A percentile compares a stretch with the other conserved stretches of the same genome.
Conservation (phyloP, 2,329 filamentous ascomycete species). For the Trichoderma arundinaceum region DNA sequence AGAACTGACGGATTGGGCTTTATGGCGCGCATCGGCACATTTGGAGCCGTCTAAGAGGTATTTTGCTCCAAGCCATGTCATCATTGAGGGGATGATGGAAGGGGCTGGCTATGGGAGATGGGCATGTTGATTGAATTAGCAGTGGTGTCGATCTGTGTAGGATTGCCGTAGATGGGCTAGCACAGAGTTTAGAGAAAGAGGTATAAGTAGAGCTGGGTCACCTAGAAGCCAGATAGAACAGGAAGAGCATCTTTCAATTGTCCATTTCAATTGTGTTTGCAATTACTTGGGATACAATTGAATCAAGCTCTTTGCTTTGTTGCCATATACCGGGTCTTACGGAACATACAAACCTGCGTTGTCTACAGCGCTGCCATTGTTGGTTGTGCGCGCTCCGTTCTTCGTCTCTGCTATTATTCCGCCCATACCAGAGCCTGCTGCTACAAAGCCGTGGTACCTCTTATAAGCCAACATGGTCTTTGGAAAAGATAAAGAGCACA, state of each 20-base stretch:
- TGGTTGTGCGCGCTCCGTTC: no score
- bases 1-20: slow-evolving; percentile 8
- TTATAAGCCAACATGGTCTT: slow-evolving; percentile 14
- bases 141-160: neutral
- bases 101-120: neutral
- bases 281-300: no score
- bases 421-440: neutral
- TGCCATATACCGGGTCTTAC: no score
- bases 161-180: neutral
- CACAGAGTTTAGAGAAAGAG: neutral
- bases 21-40: slow-evolving; percentile 10
- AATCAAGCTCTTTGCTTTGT: no score
- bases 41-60: neutral
- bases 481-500: slow-evolving; percentile 37
- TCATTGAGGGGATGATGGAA: slow-evolving; percentile 17
- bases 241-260: no score
- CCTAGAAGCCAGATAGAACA: neutral
- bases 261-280: no score
- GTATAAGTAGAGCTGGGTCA: slow-evolving; percentile 22
- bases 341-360: no score
- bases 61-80: slow-evolving; percentile 16
- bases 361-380: no score
- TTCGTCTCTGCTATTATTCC: neutral
- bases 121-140: neutral
- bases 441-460: neutral